Conservation (phyloP, 83 land plant genomes). For the Picea mariana region DNA sequence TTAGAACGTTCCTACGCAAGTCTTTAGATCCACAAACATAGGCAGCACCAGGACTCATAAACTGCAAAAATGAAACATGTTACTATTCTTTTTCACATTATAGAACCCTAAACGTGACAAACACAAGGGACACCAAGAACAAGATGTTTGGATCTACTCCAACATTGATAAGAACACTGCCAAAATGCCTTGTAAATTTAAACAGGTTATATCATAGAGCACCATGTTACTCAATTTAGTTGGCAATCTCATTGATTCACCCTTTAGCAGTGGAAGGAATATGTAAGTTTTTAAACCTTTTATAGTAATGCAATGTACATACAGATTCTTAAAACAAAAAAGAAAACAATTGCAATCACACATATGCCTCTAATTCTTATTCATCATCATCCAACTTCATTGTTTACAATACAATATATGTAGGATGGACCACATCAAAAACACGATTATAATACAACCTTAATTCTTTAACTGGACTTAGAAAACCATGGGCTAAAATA, state of each 20-base stretch:
- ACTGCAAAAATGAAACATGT: slow-evolving; percentile 22
- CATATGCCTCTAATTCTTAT: no score
- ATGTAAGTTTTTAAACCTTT: no score
- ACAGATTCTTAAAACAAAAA: no score
- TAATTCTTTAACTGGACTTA: no score
- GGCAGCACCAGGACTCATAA: slow-evolving; percentile 25
- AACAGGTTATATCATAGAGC: not conserved
- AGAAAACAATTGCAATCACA: no score
- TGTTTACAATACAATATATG: no score
- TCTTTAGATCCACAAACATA: slow-evolving; percentile 13
- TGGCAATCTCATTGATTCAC: not conserved
- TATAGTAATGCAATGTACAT: no score
- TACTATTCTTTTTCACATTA: slow-evolving; percentile 15
- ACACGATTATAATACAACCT: no score
- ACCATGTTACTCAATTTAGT: not conserved
- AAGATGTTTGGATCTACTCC: not conserved
- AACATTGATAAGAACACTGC: not conserved
- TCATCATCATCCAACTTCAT: no score
- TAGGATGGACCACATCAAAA: no score
- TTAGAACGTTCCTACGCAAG: slow-evolving; percentile 28
- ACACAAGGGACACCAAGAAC: not conserved
- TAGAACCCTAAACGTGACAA: not conserved
- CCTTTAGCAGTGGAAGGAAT: not conserved
- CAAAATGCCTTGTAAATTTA: not conserved
- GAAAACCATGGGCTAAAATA: no score